Percentiles rank a stretch among this genome's conserved stretches.
Evolutionary conservation across 2,329 filamentous ascomycete genomes (phyloP).

Genomic region (Graphilbum fragrans): DNA sequence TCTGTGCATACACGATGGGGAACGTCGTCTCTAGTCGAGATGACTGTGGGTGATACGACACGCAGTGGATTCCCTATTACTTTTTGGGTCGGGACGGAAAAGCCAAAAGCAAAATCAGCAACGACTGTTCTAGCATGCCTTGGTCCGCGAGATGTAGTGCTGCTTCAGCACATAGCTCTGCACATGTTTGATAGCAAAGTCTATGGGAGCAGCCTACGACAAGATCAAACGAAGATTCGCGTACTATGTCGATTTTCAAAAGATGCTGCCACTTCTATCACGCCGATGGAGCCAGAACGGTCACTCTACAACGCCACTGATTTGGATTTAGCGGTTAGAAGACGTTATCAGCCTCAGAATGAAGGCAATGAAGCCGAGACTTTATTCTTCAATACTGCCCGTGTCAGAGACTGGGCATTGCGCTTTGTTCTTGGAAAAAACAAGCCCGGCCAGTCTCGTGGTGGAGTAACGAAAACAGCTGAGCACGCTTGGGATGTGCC

Average conservation of each 20-base stretch:
- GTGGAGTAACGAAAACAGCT: background rate
- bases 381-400: constrained; percentile 39
- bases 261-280: no score
- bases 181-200: constrained; percentile 64
- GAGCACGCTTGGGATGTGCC: constrained; percentile 13
- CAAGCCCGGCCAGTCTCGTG: background rate
- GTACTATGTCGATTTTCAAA: constrained; percentile 48
- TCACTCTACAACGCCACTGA: no score
- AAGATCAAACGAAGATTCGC: constrained; percentile 55
- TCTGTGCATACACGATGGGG: constrained; percentile 57
- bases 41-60: constrained; percentile 78
- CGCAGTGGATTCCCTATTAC: constrained; percentile 37
- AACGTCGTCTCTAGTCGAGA: constrained; percentile 56
- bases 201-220: constrained; percentile 71
- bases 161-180: constrained; percentile 70
- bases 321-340: no score
- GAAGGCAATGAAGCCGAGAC: background rate
- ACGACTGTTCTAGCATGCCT: constrained; percentile 30
- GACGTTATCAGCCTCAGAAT: no score
- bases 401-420: constrained; percentile 64
- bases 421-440: constrained; percentile 42
- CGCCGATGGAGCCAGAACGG: no score
- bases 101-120: constrained; percentile 17
- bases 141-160: constrained; percentile 61
- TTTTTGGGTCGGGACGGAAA: background rate